Conservation (phyloP, 139 green algal species). For the Nannochloris sp. region DNA sequence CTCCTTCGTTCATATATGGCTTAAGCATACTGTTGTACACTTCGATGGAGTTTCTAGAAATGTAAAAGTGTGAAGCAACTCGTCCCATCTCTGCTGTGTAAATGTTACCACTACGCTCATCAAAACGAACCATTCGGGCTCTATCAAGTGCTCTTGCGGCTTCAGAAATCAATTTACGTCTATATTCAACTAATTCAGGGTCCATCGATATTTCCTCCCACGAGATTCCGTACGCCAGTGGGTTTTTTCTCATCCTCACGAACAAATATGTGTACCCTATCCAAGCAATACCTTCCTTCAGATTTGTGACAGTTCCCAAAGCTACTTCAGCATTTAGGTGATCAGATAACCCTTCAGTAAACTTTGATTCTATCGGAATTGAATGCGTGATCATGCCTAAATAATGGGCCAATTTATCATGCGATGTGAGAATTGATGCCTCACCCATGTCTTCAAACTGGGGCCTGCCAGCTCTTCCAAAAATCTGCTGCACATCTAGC, state of each 20-base stretch:
- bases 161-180: constrained; percentile 54
- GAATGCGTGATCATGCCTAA: constrained; percentile 85
- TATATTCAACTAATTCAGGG: constrained; percentile 48
- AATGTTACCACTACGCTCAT: constrained; percentile 77
- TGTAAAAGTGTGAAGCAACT: constrained; percentile 91
- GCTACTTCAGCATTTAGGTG: constrained; percentile 96
- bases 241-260: constrained; percentile 83
- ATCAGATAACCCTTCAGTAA: constrained; percentile 69
- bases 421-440: constrained; percentile 77
- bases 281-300: constrained; percentile 82
- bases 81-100: constrained; percentile 90
- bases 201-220: constrained; percentile 78
- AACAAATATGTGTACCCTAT: constrained; percentile 94
- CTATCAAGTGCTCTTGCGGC: constrained; percentile 57
- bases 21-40: constrained; percentile 80
- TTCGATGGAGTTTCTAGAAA: constrained; percentile 66
- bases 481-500: constrained; percentile 99
- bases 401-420: constrained; percentile 94
- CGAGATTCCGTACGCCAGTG: constrained; percentile 83
- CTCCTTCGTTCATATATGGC: constrained; percentile 65
- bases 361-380: constrained; percentile 80
- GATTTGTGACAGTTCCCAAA: constrained; percentile 83
- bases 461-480: constrained; percentile 88
- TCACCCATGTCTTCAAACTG: constrained; percentile 69
- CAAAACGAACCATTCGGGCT: constrained; percentile 86